Conservation (phyloP, 164 flowering plant genomes). For the Vitis labrusca region DNA sequence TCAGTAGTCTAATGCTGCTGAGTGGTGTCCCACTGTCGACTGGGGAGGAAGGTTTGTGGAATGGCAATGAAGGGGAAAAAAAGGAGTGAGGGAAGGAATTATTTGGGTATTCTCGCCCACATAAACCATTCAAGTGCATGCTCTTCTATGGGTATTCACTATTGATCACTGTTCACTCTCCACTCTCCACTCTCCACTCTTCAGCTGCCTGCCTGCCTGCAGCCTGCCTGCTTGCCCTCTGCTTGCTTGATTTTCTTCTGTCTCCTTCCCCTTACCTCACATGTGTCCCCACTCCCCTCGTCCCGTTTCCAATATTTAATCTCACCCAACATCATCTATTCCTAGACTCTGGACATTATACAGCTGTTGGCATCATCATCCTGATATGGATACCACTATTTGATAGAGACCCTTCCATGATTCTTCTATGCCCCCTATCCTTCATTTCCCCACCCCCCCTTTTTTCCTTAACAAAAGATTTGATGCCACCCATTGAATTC, state of each 20-base stretch:
- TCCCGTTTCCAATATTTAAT: neutral
- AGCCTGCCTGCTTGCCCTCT: no score
- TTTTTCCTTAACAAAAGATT: no score
- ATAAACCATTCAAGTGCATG: neutral
- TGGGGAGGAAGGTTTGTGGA: no score
- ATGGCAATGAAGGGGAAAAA: no score
- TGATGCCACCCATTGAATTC: no score
- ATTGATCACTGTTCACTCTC: no score
- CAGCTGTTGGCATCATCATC: conserved; percentile 13
- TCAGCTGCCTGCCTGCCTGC: conserved; percentile 12
- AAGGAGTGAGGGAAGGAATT: conserved; percentile 4
- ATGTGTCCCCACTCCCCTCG: conserved; percentile 1
- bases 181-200: conserved; percentile 2
- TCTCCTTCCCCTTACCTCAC: conserved; percentile 12
- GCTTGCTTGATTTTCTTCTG: conserved; percentile 1
- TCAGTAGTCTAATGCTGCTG: no score
- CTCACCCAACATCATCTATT: no score
- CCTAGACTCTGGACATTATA: conserved; percentile 18
- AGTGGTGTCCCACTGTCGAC: no score
- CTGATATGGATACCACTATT: conserved; percentile 7
- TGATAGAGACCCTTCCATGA: conserved; percentile 11
- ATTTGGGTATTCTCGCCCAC: conserved; percentile 12
- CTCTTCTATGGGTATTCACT: no score
- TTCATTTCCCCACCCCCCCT: no score
- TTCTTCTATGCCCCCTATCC: no score